phyloP scores from a whole-genome alignment of 2,329 filamentous ascomycete genomes.

The Hortaea werneckii region DNA sequence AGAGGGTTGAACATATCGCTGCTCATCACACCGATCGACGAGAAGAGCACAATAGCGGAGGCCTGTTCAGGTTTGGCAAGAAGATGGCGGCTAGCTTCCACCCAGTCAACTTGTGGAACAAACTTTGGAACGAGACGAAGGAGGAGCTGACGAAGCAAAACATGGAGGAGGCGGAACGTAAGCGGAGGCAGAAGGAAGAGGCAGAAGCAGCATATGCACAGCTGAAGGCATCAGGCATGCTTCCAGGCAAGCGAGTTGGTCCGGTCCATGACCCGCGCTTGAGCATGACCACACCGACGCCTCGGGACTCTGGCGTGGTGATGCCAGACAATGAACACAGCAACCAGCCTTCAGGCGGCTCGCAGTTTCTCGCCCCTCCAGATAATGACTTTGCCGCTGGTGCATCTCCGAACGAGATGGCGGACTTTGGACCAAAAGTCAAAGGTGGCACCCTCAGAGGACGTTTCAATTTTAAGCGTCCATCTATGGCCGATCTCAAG shows the following conservation, averaged over 20 bases:
- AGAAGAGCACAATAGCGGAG: constrained; percentile 23
- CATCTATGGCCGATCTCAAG: constrained; percentile 24
- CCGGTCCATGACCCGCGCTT: neutral
- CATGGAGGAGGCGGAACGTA: constrained; percentile 30
- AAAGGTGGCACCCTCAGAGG: constrained; percentile 8
- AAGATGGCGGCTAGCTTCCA: constrained; percentile 45
- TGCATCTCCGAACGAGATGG: constrained; percentile 13
- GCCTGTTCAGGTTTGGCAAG: constrained; percentile 47
- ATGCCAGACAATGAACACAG: constrained; percentile 8
- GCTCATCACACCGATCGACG: constrained; percentile 24
- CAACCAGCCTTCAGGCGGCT: constrained; percentile 8
- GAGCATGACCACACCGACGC: constrained; percentile 7
- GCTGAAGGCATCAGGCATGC: constrained; percentile 43
- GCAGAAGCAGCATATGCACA: constrained; percentile 44
- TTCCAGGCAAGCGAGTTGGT: constrained; percentile 20
- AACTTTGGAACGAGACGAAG: constrained; percentile 36
- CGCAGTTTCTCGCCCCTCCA: constrained; percentile 4
- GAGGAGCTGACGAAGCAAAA: constrained; percentile 30
- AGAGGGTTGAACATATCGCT: constrained; percentile 12
- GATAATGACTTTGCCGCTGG: constrained; percentile 7
- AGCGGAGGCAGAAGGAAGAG: constrained; percentile 34
- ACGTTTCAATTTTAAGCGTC: constrained; percentile 20
- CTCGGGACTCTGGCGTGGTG: constrained; percentile 21
- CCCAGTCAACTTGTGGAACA: constrained; percentile 40
- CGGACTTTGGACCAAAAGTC: constrained; percentile 9